These are phyloP conservation scores for Dothideomycetes sp. DNA, from an alignment of 2,329 filamentous ascomycete species.

Conservation along the genomic window DNA sequence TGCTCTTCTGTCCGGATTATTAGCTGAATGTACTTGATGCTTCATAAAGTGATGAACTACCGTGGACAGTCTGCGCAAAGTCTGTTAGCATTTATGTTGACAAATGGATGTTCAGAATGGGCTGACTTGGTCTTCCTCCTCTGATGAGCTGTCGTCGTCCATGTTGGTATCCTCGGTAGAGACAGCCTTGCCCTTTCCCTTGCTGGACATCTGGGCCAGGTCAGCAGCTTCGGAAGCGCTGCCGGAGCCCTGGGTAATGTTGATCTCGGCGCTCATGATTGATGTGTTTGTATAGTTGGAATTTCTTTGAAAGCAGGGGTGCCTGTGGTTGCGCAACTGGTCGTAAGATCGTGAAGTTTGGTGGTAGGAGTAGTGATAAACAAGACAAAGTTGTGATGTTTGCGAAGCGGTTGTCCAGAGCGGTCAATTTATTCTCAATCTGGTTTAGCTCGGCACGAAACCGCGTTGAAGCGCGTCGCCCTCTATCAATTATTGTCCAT, in stretches of 20 bases:
- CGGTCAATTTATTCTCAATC: too few relatives aligned
- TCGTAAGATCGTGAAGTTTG: neutral
- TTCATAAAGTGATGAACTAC: too few relatives aligned
- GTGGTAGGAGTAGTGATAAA: neutral
- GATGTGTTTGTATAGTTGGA: constrained; percentile 7
- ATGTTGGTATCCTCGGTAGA: constrained; percentile 56
- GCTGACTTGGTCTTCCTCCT: constrained; percentile 49
- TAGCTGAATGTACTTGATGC: constrained; percentile 10
- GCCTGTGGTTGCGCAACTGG: neutral
- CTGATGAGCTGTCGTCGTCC: constrained; percentile 58
- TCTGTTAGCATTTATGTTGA: constrained; percentile 5
- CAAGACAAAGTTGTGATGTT: constrained; percentile 3
- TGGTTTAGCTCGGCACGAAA: too few relatives aligned
- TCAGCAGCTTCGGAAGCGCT: constrained; percentile 15
- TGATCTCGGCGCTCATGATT: constrained; percentile 22
- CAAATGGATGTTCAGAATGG: neutral
- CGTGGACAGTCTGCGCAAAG: constrained; percentile 2
- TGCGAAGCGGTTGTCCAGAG: constrained; percentile 9
- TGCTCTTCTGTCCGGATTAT: too few relatives aligned
- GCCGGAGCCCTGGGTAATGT: constrained; percentile 19
- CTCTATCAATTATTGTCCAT: too few relatives aligned
- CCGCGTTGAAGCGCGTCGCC: too few relatives aligned
- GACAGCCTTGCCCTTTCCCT: constrained; percentile 81
- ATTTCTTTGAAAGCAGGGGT: neutral
- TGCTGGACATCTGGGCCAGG: constrained; percentile 45